Percentiles rank a stretch among this genome's conserved stretches.
phyloP scores from a whole-genome alignment of 768 basidiomycete genomes.

The Megacollybia marginata region DNA sequence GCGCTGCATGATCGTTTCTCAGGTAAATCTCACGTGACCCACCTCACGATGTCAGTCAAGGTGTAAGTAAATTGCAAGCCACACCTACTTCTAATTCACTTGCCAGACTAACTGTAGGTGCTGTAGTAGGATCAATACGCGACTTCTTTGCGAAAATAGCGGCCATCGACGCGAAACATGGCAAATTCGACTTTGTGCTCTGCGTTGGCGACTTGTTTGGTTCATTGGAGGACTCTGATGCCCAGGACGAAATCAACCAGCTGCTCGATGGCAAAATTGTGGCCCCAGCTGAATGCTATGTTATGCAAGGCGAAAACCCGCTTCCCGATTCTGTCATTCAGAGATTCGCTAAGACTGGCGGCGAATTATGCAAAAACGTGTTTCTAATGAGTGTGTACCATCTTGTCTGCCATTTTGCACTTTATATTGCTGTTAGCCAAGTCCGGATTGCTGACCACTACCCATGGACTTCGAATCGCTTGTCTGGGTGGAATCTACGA shows the following conservation, averaged over 20 bases:
- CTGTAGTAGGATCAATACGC: slow-evolving; percentile 65
- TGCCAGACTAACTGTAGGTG: slow-evolving; percentile 66
- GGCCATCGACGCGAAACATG: slow-evolving; percentile 84
- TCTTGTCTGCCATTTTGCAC: background rate
- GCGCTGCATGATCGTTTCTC: no score
- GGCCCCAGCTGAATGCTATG: slow-evolving; percentile 85
- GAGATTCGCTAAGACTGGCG: slow-evolving; percentile 67
- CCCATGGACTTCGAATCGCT: slow-evolving; percentile 75
- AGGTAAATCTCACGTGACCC: no score
- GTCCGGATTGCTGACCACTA: slow-evolving; percentile 72
- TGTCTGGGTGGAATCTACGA: slow-evolving; percentile 80
- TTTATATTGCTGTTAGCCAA: slow-evolving; percentile 47
- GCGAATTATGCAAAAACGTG: slow-evolving; percentile 76
- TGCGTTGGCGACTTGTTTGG: slow-evolving; percentile 87
- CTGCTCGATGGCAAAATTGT: slow-evolving; percentile 63
- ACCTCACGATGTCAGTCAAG: slow-evolving; percentile 17
- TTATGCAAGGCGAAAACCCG: slow-evolving; percentile 80
- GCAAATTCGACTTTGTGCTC: slow-evolving; percentile 81
- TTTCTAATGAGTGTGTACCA: slow-evolving; percentile 70
- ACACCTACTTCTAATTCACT: background rate
- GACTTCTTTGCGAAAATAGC: slow-evolving; percentile 78
- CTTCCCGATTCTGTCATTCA: slow-evolving; percentile 69
- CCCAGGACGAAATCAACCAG: slow-evolving; percentile 46
- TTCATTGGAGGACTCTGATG: slow-evolving; percentile 27
- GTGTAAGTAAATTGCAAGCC: slow-evolving; percentile 19